Evolutionary conservation across 2,329 filamentous ascomycete genomes (phyloP).

Genomic region (Sporothrix protearum): DNA sequence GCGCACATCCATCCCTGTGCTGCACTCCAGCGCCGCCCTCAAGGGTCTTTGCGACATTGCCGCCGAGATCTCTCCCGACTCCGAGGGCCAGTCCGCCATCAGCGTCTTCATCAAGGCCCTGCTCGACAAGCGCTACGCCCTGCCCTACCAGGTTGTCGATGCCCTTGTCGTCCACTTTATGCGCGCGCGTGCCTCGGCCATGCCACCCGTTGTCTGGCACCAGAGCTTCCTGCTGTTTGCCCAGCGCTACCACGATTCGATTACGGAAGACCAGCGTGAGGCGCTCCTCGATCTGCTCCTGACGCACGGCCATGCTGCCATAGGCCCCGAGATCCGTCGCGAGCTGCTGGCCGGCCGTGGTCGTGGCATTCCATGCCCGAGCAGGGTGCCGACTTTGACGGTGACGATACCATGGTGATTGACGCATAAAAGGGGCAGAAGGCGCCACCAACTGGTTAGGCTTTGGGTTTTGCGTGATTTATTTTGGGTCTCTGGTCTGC

Average conservation of each 20-base stretch:
- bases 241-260: slow-evolving; percentile 90
- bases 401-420: slow-evolving; percentile 89
- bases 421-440: slow-evolving; percentile 38
- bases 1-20: slow-evolving; percentile 79
- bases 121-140: slow-evolving; percentile 93
- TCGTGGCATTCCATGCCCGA: slow-evolving; percentile 65
- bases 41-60: slow-evolving; percentile 92
- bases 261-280: slow-evolving; percentile 86
- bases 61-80: slow-evolving; percentile 78
- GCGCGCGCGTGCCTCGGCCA: slow-evolving; percentile 23
- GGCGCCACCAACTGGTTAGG: not conserved
- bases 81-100: slow-evolving; percentile 84
- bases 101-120: slow-evolving; percentile 94
- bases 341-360: slow-evolving; percentile 86
- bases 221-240: slow-evolving; percentile 90
- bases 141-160: slow-evolving; percentile 92
- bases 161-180: slow-evolving; percentile 95
- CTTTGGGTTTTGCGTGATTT: not conserved
- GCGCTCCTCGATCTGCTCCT: slow-evolving; percentile 83
- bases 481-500: not conserved
- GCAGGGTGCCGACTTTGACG: slow-evolving; percentile 56
- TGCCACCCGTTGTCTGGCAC: slow-evolving; percentile 89
- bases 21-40: slow-evolving; percentile 88
- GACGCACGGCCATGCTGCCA: slow-evolving; percentile 77
- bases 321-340: slow-evolving; percentile 85